Base-by-base conservation (phyloP, 805 yeast genomes). In the Candida andamanensis region DNA sequence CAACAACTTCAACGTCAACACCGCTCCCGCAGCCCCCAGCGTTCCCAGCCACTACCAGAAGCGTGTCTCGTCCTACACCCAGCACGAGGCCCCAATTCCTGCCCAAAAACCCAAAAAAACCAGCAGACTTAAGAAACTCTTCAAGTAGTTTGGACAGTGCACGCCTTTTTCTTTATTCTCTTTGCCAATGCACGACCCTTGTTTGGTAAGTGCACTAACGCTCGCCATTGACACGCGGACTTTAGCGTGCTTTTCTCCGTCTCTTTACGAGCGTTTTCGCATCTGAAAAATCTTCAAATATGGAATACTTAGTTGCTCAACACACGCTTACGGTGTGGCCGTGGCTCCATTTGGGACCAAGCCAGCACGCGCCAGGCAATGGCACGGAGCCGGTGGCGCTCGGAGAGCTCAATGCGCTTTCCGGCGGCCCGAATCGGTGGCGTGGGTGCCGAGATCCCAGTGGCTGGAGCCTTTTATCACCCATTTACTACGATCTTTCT, bases 401-500 rank as follows among this genome's bases (percentile, higher is more conserved):
- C n/a, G n/a, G n/a, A n/a, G n/a, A n/a, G n/a, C n/a, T n/a, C n/a
- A n/a, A 19, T 19, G 24, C 23, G 10, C 17, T 26, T 11, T 21
- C 18, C 15, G 10, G 21, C 17, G 6, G 18, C 4, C 13, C 13
- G 5, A 5, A 7, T 15, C 18, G 24, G 25, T 13, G 24, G 8
- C 10, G 23, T 9, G 21, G 28, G 17, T 11, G 12, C 35, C 15
- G 18, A 19, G 39, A 42, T 26, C 43, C 42, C 7, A 76, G 69
- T 29, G 78, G 78, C 3, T 60, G 67, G 69, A 47, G 62, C 29
- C 51, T 62, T 20, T 28, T 72, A 50, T 59, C 68, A 4, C 39
- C 59, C 2, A 17, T 38, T 28, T 47, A 71, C 48, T 70, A 70
- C 23, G 85, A 78, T 43, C 62, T 78, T 31, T 70, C 83, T 1